Base-by-base conservation (phyloP, 352 stramenopile species). In the Phytophthora chlamydospora region DNA sequence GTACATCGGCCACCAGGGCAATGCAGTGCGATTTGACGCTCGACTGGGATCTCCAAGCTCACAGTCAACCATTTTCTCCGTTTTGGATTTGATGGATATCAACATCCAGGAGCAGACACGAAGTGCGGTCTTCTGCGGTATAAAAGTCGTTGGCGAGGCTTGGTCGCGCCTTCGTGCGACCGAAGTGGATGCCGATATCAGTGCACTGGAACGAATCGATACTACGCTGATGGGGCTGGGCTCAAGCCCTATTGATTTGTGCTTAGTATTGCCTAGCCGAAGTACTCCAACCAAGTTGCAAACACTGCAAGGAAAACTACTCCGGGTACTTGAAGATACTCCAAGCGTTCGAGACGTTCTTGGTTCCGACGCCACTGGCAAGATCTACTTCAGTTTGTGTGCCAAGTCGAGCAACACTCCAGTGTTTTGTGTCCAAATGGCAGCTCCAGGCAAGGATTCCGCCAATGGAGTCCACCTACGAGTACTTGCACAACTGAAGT, bases 351-450 rank as follows among this genome's bases (percentile, higher is more conserved):
- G 29, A 4, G 44, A 57, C 27, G 44, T 62, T 40, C 34, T 50
- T 42, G n/a, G 16, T 12, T 66, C 68, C 10, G 43, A 42, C 31
- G 16, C 46, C 7, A 38, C 55, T 17, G 58, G 60, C 9, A 19
- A 46, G 6, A 29, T 80, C 19, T 81, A 73, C 62, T 79, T 83
- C 33, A 60, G 14, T 34, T 10, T 73, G 39, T 55, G 64, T 24
- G 46, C 35, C 32, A 17, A 32, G 17, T 70, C 62, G 29, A 58
- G 24, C 27, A 59, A 62, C 12, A 31, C 50, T 1, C 60, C 64
- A 10, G 19, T 69, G 8, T 83, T 81, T 40, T 73, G 68, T 13
- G 54, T 79, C 7, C 58, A 44, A 32, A 66, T 83, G 38, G 16
- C 38, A n/a, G 47, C 13, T 39, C 41, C 8, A 10, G n/a, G 53